Base-by-base conservation (phyloP, 148 eudicot species). In the Camellia japonica region DNA sequence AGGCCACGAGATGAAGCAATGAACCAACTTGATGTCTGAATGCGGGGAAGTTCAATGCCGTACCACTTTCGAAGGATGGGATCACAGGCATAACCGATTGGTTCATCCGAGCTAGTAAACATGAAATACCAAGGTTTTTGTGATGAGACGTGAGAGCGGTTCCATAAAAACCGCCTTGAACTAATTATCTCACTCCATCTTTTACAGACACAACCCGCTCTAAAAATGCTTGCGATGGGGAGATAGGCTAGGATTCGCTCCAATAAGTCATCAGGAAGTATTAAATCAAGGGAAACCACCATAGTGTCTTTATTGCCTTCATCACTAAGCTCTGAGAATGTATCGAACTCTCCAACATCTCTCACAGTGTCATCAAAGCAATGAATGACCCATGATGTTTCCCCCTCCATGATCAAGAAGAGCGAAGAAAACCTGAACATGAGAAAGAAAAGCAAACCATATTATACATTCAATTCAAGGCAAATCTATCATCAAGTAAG, bases 41-140 rank as follows among this genome's bases (percentile, higher is more conserved):
- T 90, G 78, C 86, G 76, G 19, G 99, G 99, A 68, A 96, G 94
- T 66, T 96, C 92, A 55, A 92, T 84, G 70, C 87, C 70, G 46
- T 93, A 89, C 99, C 99, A 93, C 52, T 93, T 96, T n/a, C 87
- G 78, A 52, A 92, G 86, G 61, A 86, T 47, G 2, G 98, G 98
- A 78, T 96, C 99, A 78, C 85, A 93, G 2, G 97, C 94, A 84
- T 92, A 91, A 15, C 99, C 99, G 41, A 78, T 83, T 47, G 90
- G 90, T 42, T 93, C 92, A 72, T 90, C 92, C 12, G 91, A 87
- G 83, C 93, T 87, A 6, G 95, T 96, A 73, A 96, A 96, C 99
- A 96, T 96, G 83, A 91, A 96, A 82, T 96, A 96, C 97, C 98
- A 96, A 1, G 99, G 99, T 81, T 90, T 93, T 64, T 90, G 95